Base-by-base conservation (phyloP, 2,329 filamentous ascomycete genomes). In the Phialophora verrucosa region DNA sequence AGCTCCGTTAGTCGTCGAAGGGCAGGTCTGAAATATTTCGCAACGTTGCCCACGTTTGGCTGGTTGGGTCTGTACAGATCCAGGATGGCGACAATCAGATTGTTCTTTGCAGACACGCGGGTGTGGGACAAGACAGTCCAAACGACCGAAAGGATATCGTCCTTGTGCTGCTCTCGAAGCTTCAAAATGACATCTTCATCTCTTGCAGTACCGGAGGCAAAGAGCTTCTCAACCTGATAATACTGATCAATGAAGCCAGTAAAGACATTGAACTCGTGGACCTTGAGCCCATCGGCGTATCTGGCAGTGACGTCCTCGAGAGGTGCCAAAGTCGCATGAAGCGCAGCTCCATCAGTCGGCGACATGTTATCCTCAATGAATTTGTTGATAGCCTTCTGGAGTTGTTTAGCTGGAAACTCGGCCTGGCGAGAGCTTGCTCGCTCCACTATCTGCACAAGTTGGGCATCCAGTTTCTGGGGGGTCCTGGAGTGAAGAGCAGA, bases 401-500 rank as follows among this genome's bases (percentile, higher is more conserved):
- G 84, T 68, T 91, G 87, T 83, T 96, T 96, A 67, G 93, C 91
- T 10, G 95, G 95, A 83, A 99, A 99, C 75, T 99, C 95, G 10
- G 86, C 84, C 67, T 91, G 88, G 55, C 95, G 88, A 63, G 87
- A 81, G 78, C 89, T 91, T 50, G 93, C 88, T 67, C 91, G 90
- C 66, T 98, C 94, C 59, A 98, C 90, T 53, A 96, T 90, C 74
- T 95, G 91, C 12, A 89, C 88, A 71, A 99, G 90, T 70, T 87
- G 88, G 25, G 88, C 79, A 73, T 97, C 93, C 32, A 99, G 88
- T 82, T 94, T 97, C 77, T 94, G 90, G 0, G 95, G 95, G 91
- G 98, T 99, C 74, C 95, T 91, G 6, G 93, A 91, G 79, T 98
- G 94, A n/a, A 99, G 87, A 25, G 95, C 95, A 57, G 95, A 96